These are phyloP conservation scores for Spathaspora girioi DNA, from an alignment of 805 yeast species.

Conservation along the genomic window DNA sequence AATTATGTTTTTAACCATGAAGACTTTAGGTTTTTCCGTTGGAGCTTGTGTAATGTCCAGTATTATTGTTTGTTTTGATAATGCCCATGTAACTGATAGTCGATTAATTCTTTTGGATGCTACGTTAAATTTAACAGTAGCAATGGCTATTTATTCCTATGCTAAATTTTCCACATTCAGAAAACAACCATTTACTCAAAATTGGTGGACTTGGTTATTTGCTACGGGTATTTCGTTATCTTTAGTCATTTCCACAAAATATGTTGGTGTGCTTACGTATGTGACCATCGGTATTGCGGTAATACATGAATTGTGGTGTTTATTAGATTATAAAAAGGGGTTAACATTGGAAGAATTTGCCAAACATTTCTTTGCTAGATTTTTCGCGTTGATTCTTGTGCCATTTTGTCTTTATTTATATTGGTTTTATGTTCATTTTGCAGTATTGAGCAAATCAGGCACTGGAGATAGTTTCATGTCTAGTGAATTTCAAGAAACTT, in stretches of 20 bases:
- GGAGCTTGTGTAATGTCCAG: conserved; percentile 78
- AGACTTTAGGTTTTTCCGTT: conserved; percentile 77
- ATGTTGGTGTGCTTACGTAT: conserved; percentile 93
- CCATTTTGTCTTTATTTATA: conserved; percentile 80
- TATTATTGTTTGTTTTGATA: conserved; percentile 74
- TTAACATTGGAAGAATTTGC: conserved; percentile 52
- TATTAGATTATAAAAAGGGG: conserved; percentile 70
- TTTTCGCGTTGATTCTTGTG: conserved; percentile 63
- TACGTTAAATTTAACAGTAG: conserved; percentile 78
- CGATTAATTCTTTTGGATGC: conserved; percentile 91
- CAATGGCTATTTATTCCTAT: conserved; percentile 72
- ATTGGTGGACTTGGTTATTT: conserved; percentile 88
- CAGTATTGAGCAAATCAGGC: conserved; percentile 78
- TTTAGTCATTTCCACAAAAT: conserved; percentile 91
- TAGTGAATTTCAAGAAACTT: conserved; percentile 89
- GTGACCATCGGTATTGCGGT: conserved; percentile 87
- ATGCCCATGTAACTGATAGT: conserved; percentile 87
- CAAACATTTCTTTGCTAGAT: conserved; percentile 74
- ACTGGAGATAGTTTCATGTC: conserved; percentile 96
- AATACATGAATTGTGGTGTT: conserved; percentile 78
- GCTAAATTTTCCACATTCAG: conserved; percentile 73
- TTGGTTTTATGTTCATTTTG: conserved; percentile 92
- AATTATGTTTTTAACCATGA: conserved; percentile 75
- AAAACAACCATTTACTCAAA: conserved; percentile 54
- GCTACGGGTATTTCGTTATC: conserved; percentile 84